phyloP scores from a whole-genome alignment of 768 basidiomycete species.

The Melanogaster broomeanus region DNA sequence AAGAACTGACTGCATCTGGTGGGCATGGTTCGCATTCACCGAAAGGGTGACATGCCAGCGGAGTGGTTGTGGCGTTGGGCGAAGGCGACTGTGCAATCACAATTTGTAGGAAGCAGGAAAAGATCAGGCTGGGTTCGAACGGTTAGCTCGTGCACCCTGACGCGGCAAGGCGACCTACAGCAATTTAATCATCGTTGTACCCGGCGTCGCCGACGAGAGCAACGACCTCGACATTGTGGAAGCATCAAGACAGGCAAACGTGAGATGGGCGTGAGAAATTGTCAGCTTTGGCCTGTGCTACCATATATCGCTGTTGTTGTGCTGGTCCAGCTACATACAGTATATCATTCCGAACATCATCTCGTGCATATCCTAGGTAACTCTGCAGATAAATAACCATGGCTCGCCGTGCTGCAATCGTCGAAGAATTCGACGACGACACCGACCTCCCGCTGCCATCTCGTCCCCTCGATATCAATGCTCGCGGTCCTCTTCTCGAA shows the following conservation, averaged over 20 bases:
- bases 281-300: neutral
- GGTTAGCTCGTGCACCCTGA: neutral
- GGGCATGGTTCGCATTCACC: constrained; percentile 68
- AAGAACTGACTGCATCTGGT: constrained; percentile 53
- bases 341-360: neutral
- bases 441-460: constrained; percentile 85
- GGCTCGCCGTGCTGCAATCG: constrained; percentile 69
- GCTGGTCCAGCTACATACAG: too few species aligned
- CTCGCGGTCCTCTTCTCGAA: constrained; percentile 76
- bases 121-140: constrained; percentile 8
- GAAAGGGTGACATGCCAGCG: constrained; percentile 49
- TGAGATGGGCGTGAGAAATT: constrained; percentile 21
- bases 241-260: constrained; percentile 18
- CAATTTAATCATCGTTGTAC: constrained; percentile 11
- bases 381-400: constrained; percentile 38
- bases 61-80: constrained; percentile 3
- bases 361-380: neutral
- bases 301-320: too few species aligned
- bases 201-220: constrained; percentile 2
- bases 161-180: constrained; percentile 7
- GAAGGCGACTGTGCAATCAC: constrained; percentile 9
- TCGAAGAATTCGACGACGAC: constrained; percentile 91
- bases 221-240: constrained; percentile 2
- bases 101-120: constrained; percentile 9
- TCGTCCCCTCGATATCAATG: constrained; percentile 61